phyloP scores from a whole-genome alignment of 129 eudicot species.

The Gnaphalium uliginosum region DNA sequence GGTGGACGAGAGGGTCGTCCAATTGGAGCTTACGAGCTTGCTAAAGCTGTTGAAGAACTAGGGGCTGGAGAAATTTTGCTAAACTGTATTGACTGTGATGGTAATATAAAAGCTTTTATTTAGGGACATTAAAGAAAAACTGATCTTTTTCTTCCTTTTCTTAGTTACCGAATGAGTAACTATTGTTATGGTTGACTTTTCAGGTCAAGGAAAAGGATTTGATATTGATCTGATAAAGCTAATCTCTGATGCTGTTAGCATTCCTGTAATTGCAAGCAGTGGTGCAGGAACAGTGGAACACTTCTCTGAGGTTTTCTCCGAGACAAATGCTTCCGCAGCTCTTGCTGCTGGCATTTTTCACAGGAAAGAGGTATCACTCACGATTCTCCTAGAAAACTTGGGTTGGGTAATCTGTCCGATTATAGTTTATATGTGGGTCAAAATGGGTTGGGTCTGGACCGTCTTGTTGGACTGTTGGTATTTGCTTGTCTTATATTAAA shows the following conservation, averaged over 20 bases:
- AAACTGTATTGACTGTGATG: conserved; percentile 98
- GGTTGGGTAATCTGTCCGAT: background rate
- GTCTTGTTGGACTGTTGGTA: no score
- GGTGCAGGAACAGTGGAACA: conserved; percentile 86
- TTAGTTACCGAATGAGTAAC: background rate
- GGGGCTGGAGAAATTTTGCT: conserved; percentile 98
- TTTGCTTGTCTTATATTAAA: background rate
- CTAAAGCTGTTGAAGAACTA: conserved; percentile 94
- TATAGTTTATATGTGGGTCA: background rate
- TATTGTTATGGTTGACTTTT: background rate
- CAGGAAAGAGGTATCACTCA: conserved; percentile 69
- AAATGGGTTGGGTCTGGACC: background rate
- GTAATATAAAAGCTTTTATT: conserved; percentile 32
- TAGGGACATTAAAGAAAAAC: background rate
- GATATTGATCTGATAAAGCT: conserved; percentile 75
- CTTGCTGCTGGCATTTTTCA: conserved; percentile 99
- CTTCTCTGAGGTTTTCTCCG: conserved; percentile 75
- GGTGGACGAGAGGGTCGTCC: conserved; percentile 98
- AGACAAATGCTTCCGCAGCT: conserved; percentile 98
- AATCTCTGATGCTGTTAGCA: conserved; percentile 88
- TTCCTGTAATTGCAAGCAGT: conserved; percentile 98
- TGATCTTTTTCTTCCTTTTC: background rate
- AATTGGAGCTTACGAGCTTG: conserved; percentile 99
- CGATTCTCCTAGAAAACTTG: no score
- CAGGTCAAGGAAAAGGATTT: conserved; percentile 98